A percentile compares a stretch with the other conserved stretches of the same genome.
These are phyloP conservation scores for Tardiomyces depauwii DNA, from an alignment of 1,139 yeast genomes.

Conservation along the genomic window DNA sequence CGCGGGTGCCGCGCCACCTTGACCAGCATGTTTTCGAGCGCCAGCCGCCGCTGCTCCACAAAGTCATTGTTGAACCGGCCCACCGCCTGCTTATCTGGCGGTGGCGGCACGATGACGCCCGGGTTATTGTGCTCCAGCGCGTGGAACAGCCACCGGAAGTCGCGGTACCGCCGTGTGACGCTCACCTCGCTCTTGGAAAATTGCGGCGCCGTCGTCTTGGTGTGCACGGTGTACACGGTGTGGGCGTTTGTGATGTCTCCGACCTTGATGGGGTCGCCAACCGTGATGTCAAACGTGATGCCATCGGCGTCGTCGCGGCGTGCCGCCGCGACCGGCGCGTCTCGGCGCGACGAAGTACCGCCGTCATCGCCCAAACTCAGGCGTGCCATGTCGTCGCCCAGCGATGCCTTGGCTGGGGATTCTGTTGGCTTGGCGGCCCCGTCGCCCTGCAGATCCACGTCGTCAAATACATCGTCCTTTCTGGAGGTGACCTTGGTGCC, in stretches of 20 bases:
- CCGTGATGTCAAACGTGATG: slow-evolving; percentile 44
- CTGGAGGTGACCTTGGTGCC: too few relatives aligned
- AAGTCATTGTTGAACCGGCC: slow-evolving; percentile 84
- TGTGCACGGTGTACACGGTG: slow-evolving; percentile 71
- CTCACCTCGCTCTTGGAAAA: slow-evolving; percentile 30
- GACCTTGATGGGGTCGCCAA: slow-evolving; percentile 85
- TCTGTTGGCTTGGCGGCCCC: not conserved
- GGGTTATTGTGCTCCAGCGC: slow-evolving; percentile 82
- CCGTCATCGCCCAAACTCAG: not conserved
- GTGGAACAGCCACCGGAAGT: slow-evolving; percentile 80
- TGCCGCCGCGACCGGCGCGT: slow-evolving; percentile 7
- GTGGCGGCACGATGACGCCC: slow-evolving; percentile 89
- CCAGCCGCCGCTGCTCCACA: slow-evolving; percentile 73
- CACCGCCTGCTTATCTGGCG: slow-evolving; percentile 90
- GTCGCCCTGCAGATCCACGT: not conserved
- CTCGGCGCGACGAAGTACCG: not conserved
- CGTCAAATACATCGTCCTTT: not conserved
- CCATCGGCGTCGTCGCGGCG: slow-evolving; percentile 3
- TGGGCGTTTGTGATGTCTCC: slow-evolving; percentile 87
- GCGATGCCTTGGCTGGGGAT: not conserved
- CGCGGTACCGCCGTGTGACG: slow-evolving; percentile 71
- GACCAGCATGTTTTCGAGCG: slow-evolving; percentile 78
- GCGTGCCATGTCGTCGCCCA: not conserved
- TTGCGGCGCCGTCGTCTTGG: slow-evolving; percentile 37
- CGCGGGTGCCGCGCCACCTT: slow-evolving; percentile 48